These are phyloP conservation scores for Termitomyces sp. DNA, from an alignment of 768 basidiomycete genomes.

Conservation along the genomic window DNA sequence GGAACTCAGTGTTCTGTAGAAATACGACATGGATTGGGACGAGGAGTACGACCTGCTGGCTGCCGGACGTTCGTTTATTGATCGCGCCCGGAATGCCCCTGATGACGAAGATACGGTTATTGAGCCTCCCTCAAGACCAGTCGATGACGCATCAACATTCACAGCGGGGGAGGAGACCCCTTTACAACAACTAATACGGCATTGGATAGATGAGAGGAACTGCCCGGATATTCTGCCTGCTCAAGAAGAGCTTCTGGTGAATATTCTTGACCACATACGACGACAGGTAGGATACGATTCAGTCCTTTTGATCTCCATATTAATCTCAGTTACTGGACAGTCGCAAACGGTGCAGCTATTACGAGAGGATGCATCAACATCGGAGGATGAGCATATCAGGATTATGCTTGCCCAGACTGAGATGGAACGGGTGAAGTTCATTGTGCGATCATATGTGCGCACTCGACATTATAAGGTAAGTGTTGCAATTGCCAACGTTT, in stretches of 20 bases:
- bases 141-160: slow-evolving; percentile 5
- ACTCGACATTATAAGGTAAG: slow-evolving; percentile 81
- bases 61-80: slow-evolving; percentile 21
- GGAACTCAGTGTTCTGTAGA: not conserved
- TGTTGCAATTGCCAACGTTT: slow-evolving; percentile 4
- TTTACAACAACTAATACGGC: slow-evolving; percentile 65
- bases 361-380: slow-evolving; percentile 75
- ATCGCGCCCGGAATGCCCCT: slow-evolving; percentile 30
- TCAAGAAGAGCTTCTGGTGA: slow-evolving; percentile 62
- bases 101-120: slow-evolving; percentile 33
- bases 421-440: slow-evolving; percentile 90
- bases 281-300: slow-evolving; percentile 59
- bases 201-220: slow-evolving; percentile 85
- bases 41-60: slow-evolving; percentile 27
- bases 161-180: slow-evolving; percentile 44
- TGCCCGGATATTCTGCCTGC: slow-evolving; percentile 75
- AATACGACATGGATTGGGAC: slow-evolving; percentile 32
- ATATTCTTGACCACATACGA: slow-evolving; percentile 70
- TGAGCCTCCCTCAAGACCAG: slow-evolving; percentile 12
- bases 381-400: slow-evolving; percentile 90
- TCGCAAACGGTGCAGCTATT: slow-evolving; percentile 73
- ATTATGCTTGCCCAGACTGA: slow-evolving; percentile 94
- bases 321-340: slow-evolving; percentile 33
- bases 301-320: not conserved
- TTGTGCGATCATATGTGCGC: slow-evolving; percentile 85